These are phyloP conservation scores for Tinospora cordifolia DNA, from an alignment of 164 flowering plant species.

Conservation along the genomic window DNA sequence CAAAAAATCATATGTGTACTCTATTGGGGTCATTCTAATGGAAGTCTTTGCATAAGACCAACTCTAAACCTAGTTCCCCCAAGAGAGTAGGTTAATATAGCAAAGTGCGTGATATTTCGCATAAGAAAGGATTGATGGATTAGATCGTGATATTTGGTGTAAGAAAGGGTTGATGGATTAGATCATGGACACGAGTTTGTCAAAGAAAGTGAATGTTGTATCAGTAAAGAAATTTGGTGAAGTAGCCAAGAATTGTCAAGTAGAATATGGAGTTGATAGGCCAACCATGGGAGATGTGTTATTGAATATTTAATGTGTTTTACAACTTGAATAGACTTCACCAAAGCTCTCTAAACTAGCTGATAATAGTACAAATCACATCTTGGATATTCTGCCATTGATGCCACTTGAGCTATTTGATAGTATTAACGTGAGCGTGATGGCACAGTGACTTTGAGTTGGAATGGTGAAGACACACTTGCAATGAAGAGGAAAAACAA, in stretches of 20 bases:
- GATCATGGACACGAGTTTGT: constrained; percentile 46
- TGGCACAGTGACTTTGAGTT: constrained; percentile 29
- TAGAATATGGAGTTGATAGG: constrained; percentile 55
- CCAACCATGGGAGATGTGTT: constrained; percentile 59
- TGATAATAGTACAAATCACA: constrained; percentile 60
- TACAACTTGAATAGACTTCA: constrained; percentile 55
- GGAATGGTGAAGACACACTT: constrained; percentile 52
- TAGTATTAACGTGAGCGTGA: constrained; percentile 44
- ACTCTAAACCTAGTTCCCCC: constrained; percentile 22
- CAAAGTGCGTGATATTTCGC: constrained; percentile 25
- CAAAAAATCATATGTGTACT: constrained; percentile 22
- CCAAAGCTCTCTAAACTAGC: constrained; percentile 44
- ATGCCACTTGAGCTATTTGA: constrained; percentile 42
- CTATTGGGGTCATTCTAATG: constrained; percentile 22
- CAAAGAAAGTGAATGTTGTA: constrained; percentile 45
- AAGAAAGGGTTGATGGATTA: constrained; percentile 53
- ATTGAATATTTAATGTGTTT: constrained; percentile 56
- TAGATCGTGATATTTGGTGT: too few relatives aligned
- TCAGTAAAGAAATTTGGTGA: constrained; percentile 63
- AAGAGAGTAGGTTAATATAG: constrained; percentile 22
- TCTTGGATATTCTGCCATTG: constrained; percentile 39
- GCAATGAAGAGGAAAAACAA: too few relatives aligned
- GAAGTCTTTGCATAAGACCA: constrained; percentile 22
- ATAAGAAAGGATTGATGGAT: too few relatives aligned
- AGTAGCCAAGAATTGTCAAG: constrained; percentile 56